Evolutionary conservation across 208 protist species (phyloP).

Genomic region (Acanthamoeba divionensis): DNA sequence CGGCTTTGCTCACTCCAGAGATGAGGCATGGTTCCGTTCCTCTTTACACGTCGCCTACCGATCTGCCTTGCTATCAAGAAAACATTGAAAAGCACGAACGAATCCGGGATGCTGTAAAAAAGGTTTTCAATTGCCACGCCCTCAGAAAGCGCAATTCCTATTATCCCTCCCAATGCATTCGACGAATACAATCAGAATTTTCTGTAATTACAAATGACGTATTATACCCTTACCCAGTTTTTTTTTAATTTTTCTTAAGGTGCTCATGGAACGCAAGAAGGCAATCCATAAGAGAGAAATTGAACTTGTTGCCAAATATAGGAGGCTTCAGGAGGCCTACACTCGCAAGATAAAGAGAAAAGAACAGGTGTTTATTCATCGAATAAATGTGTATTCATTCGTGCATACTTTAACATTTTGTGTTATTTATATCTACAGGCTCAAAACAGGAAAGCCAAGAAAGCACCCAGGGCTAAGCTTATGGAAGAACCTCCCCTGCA

Average conservation of each 20-base stretch:
- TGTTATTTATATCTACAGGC: too few relatives aligned
- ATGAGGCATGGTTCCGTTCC: not conserved
- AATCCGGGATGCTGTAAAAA: not conserved
- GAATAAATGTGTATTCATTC: too few relatives aligned
- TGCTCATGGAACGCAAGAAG: not conserved
- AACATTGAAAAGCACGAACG: slow-evolving; percentile 35
- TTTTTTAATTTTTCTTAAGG: not conserved
- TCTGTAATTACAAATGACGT: not conserved
- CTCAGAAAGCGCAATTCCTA: too few relatives aligned
- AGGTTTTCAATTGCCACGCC: too few relatives aligned
- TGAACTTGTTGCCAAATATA: slow-evolving; percentile 15
- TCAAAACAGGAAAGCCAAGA: slow-evolving; percentile 12
- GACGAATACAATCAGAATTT: too few relatives aligned
- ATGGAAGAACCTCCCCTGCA: not conserved
- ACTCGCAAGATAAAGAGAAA: slow-evolving; percentile 28
- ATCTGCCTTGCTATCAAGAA: slow-evolving; percentile 28
- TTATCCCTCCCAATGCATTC: too few relatives aligned
- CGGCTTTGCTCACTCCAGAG: slow-evolving; percentile 44
- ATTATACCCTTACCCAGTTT: not conserved
- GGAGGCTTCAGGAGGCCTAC: not conserved
- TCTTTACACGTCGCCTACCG: not conserved
- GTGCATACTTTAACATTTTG: too few relatives aligned
- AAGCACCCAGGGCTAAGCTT: not conserved
- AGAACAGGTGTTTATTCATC: not conserved
- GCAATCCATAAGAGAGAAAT: slow-evolving; percentile 17